Conservation (phyloP, 2,329 filamentous ascomycete genomes). For the Aspergillus flavus region DNA sequence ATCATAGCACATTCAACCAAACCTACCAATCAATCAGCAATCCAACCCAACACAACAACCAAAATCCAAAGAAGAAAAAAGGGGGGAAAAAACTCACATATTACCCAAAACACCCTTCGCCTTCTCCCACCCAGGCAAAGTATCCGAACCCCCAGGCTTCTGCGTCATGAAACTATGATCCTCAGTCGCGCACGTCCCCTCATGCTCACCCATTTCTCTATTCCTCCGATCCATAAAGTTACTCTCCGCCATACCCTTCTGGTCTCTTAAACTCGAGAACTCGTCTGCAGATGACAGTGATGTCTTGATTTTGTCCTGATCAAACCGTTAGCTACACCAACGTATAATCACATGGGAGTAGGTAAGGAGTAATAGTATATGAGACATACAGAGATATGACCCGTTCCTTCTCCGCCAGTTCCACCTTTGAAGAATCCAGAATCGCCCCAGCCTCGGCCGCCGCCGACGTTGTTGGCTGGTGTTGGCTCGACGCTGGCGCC, state of each 20-base stretch:
- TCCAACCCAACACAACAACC: not conserved
- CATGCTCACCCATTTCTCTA: slow-evolving; percentile 9
- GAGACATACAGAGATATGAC: slow-evolving; percentile 29
- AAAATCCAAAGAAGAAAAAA: slow-evolving; percentile 4
- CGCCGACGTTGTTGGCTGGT: slow-evolving; percentile 33
- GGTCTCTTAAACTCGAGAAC: slow-evolving; percentile 31
- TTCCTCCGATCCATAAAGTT: slow-evolving; percentile 22
- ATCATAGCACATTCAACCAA: slow-evolving; percentile 8
- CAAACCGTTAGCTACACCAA: not conserved
- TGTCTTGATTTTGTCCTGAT: not conserved
- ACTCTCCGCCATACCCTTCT: slow-evolving; percentile 29
- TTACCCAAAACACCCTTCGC: slow-evolving; percentile 23
- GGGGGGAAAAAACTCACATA: slow-evolving; percentile 6
- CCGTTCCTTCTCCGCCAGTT: slow-evolving; percentile 19
- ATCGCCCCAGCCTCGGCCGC: slow-evolving; percentile 28
- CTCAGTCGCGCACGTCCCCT: slow-evolving; percentile 30
- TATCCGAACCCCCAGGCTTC: slow-evolving; percentile 30
- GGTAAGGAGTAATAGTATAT: not conserved
- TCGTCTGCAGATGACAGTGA: slow-evolving; percentile 22
- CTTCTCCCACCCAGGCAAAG: slow-evolving; percentile 35
- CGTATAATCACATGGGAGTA: not conserved
- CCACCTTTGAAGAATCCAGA: slow-evolving; percentile 24
- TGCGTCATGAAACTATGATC: slow-evolving; percentile 35
- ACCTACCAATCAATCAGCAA: slow-evolving; percentile 1
- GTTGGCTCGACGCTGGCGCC: slow-evolving; percentile 30